Base-by-base conservation (phyloP, 768 basidiomycete species). In the Macrolepiota albuminosa region DNA sequence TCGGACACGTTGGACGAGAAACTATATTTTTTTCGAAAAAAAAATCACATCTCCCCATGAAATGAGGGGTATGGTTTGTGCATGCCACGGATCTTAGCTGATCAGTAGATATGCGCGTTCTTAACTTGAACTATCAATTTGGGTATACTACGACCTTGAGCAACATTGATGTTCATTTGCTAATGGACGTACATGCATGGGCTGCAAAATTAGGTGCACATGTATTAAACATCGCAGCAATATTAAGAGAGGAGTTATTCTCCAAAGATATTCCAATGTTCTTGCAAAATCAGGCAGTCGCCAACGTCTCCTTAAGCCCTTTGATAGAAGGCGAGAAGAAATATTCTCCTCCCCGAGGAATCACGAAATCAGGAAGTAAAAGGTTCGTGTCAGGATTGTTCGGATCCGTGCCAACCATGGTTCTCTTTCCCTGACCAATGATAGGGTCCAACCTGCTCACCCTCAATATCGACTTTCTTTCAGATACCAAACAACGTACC, bases 281-380 rank as follows among this genome's bases (percentile, higher is more conserved):
- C 39, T 45, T 52, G 18, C 7, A 51, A 11, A 43, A 36, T 51
- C 26, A 56, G 24, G 60, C 61, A 21, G 57, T 57, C 7, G 67
- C 68, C 34, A 75, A 62, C 16, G 68, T 74, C 14, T 71, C 70
- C 68, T 73, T 76, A 67, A 84, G 69, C 9, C 75, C 78, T 37
- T 76, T 76, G 56, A 82, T 67, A 24, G 80, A 79, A 0, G 82
- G 83, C 4, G 76, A 69, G 68, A 82, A 83, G 68, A 82, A 83
- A 65, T 82, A 82, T 63, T 81, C 82, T 57, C 82, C 81, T 43
- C 82, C 79, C 26, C 77, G 74, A 46, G 82, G 72, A 37, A 75
- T 65, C 50, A 83, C 71, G 60, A 78, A 81, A 33, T 69, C 68
- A 8, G 73, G 74, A 56, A 75, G 71, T 18, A 69, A 61, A 55